phyloP scores from a whole-genome alignment of 148 eudicot genomes.

The Cornus kousa region DNA sequence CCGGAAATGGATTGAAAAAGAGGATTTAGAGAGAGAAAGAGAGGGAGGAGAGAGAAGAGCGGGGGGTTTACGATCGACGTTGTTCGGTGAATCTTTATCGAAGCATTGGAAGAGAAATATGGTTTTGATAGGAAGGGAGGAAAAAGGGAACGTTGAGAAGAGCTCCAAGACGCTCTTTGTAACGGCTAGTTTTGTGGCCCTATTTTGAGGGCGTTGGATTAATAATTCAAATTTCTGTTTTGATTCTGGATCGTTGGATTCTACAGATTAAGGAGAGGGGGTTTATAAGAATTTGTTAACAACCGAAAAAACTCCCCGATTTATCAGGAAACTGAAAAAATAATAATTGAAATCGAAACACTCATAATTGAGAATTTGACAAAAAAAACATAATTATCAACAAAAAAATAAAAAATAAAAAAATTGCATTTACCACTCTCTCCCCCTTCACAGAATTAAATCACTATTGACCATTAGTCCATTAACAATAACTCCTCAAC shows the following conservation, averaged over 20 bases:
- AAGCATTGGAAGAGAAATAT: neutral
- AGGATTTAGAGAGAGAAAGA: conserved; percentile 1
- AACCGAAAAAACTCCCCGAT: neutral
- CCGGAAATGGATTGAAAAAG: neutral
- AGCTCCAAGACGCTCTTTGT: conserved; percentile 31
- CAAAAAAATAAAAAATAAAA: too few relatives aligned
- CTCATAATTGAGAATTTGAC: too few relatives aligned
- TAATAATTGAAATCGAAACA: neutral
- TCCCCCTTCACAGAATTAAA: too few relatives aligned
- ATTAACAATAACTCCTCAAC: too few relatives aligned
- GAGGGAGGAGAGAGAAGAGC: neutral
- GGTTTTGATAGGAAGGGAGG: conserved; percentile 6
- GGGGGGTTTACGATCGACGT: neutral
- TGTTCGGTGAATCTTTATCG: neutral
- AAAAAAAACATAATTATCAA: too few relatives aligned
- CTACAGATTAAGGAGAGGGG: neutral
- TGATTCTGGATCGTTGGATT: conserved; percentile 27
- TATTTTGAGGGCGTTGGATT: conserved; percentile 21
- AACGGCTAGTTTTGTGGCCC: conserved; percentile 51
- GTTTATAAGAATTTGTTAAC: neutral
- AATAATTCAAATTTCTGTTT: neutral
- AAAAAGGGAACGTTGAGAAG: conserved; percentile 8
- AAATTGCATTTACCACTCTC: too few relatives aligned
- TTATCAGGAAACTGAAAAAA: neutral
- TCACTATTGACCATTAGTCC: too few relatives aligned